Conservation (phyloP, 108 stramenopile genomes). For the Skeletonema potamos region DNA sequence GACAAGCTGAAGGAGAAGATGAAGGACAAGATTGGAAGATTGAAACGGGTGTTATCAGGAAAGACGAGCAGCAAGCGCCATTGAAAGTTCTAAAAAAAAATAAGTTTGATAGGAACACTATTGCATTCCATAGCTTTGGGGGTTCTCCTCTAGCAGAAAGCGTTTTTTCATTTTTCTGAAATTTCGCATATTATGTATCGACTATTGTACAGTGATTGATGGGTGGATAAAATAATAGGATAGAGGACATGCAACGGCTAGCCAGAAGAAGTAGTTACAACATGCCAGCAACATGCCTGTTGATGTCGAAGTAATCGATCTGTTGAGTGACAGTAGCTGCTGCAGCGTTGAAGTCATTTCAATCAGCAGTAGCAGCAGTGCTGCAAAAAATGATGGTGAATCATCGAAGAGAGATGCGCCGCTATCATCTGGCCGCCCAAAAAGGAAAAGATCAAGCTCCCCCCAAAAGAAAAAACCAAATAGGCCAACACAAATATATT, state of each 20-base stretch:
- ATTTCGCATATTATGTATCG: too few species aligned
- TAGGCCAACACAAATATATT: neutral
- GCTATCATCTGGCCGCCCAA: neutral
- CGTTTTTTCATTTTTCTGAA: too few species aligned
- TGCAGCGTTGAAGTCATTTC: neutral
- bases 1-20: conserved; percentile 40
- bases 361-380: neutral
- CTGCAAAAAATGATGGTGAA: neutral
- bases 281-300: too few species aligned
- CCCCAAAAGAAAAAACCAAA: neutral
- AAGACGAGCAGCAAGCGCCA: neutral
- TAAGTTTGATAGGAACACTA: neutral
- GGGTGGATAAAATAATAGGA: too few species aligned
- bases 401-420: neutral
- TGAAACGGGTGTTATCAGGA: conserved; percentile 42
- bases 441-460: neutral
- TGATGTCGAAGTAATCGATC: neutral
- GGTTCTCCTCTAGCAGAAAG: too few species aligned
- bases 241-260: too few species aligned
- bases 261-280: too few species aligned
- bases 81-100: neutral
- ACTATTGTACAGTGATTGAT: too few species aligned
- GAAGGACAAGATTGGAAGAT: conserved; percentile 5
- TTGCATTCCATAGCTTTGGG: too few species aligned
- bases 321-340: neutral